Evolutionary conservation across 805 yeast genomes (phyloP).

Genomic region (Ogataea siamensis): DNA sequence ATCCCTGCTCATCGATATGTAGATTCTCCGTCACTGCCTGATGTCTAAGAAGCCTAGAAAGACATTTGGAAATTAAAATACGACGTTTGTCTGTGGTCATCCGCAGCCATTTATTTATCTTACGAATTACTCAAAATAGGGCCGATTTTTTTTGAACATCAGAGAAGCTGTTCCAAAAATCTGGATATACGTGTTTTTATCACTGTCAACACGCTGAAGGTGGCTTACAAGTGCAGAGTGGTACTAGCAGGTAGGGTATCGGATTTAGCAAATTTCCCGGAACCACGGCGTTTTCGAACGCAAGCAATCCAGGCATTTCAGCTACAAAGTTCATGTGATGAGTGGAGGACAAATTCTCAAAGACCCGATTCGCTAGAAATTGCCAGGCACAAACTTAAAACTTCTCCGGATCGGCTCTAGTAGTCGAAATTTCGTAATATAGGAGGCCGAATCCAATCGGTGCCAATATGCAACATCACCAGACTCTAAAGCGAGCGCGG

Average conservation of each 20-base stretch:
- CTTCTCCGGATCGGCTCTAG: neutral
- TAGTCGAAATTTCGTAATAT: neutral
- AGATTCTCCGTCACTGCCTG: conserved; percentile 72
- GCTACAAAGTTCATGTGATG: no score
- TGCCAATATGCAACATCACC: neutral
- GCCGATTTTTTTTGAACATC: neutral
- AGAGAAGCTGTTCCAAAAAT: no score
- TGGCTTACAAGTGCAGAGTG: no score
- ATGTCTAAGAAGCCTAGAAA: conserved; percentile 81
- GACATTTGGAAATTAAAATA: conserved; percentile 60
- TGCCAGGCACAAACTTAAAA: neutral
- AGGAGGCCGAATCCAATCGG: neutral
- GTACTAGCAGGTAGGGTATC: no score
- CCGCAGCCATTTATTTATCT: neutral
- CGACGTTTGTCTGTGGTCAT: conserved; percentile 6
- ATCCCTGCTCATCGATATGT: conserved; percentile 66
- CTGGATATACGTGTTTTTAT: no score
- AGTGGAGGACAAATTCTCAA: no score
- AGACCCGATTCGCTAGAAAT: neutral
- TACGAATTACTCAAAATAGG: conserved; percentile 1
- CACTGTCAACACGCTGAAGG: no score
- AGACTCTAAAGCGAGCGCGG: neutral
- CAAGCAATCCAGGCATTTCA: neutral
- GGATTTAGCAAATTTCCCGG: no score
- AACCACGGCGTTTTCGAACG: no score